phyloP scores from a whole-genome alignment of 129 eudicot genomes.

The Kitagawia praeruptora region DNA sequence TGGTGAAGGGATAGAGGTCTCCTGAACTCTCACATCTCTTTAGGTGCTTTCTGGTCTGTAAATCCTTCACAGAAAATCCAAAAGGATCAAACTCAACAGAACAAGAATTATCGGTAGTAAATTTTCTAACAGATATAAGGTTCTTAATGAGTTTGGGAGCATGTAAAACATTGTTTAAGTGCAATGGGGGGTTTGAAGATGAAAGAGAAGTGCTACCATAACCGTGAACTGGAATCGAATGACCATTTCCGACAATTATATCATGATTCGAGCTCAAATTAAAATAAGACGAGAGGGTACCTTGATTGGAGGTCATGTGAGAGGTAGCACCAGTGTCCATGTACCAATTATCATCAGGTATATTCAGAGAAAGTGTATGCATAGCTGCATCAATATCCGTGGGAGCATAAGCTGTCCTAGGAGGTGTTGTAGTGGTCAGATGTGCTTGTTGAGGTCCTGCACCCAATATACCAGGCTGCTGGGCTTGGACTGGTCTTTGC shows the following conservation, averaged over 20 bases:
- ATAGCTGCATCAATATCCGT: neutral
- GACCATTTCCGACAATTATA: neutral
- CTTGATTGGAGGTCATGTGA: neutral
- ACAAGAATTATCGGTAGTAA: neutral
- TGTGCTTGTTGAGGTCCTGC: neutral
- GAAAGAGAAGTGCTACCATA: neutral
- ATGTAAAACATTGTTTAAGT: no score
- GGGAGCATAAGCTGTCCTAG: neutral
- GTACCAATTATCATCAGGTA: neutral
- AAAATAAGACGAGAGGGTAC: neutral
- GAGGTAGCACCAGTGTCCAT: conserved; percentile 3
- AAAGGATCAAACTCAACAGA: neutral
- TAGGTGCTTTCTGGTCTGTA: neutral
- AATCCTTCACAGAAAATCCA: conserved; percentile 4
- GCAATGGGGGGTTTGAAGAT: neutral
- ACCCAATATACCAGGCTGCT: neutral
- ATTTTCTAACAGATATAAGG: neutral
- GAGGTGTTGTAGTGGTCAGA: neutral
- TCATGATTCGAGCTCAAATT: neutral
- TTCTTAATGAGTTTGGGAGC: no score
- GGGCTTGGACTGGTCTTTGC: no score
- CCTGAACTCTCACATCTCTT: neutral
- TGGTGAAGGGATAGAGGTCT: neutral
- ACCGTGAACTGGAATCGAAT: neutral
- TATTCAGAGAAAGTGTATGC: neutral